A percentile compares a stretch with the other conserved stretches of the same genome.
phyloP scores from a whole-genome alignment of 1,284 basidiomycete genomes.

The Trichosporon sp. region DNA sequence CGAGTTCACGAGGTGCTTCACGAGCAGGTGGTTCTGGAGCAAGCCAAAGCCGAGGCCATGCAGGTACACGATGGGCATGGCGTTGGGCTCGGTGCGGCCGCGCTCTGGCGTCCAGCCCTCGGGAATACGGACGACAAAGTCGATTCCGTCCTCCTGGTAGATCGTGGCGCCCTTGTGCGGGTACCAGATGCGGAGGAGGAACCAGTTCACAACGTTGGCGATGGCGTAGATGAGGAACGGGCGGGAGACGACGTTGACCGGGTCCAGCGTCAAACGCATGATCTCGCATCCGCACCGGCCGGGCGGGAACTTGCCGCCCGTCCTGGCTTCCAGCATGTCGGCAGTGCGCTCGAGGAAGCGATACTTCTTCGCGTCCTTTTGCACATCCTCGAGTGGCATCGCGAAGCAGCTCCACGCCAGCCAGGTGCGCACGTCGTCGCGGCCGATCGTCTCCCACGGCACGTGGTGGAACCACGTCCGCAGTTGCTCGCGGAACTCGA shows the following conservation, averaged over 20 bases:
- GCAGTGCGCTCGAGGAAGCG: constrained; percentile 65
- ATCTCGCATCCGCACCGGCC: constrained; percentile 66
- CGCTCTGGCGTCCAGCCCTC: constrained; percentile 63
- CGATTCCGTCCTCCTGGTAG: constrained; percentile 57
- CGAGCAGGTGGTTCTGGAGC: constrained; percentile 57
- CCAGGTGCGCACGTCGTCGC: constrained; percentile 72
- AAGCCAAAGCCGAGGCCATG: constrained; percentile 85
- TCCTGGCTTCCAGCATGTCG: constrained; percentile 69
- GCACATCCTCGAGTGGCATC: constrained; percentile 58
- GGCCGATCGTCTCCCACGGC: constrained; percentile 71
- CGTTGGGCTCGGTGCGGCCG: constrained; percentile 47
- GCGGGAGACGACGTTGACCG: constrained; percentile 64
- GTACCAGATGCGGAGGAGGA: constrained; percentile 40
- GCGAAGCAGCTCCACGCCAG: constrained; percentile 83
- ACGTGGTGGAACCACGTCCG: constrained; percentile 65
- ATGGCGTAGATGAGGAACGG: constrained; percentile 73
- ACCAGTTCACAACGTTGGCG: constrained; percentile 62
- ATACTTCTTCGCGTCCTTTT: constrained; percentile 60
- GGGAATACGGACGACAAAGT: constrained; percentile 73
- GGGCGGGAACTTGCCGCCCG: constrained; percentile 68
- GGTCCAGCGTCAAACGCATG: constrained; percentile 77
- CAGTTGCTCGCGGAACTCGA: constrained; percentile 55
- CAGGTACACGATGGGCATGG: constrained; percentile 75
- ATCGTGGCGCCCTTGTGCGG: constrained; percentile 43
- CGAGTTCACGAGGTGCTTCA: constrained; percentile 52